Evolutionary conservation across 352 stramenopile genomes (phyloP), one percentile per base, ranked within the genome.

Genomic region (Pythium oligandrum): DNA sequence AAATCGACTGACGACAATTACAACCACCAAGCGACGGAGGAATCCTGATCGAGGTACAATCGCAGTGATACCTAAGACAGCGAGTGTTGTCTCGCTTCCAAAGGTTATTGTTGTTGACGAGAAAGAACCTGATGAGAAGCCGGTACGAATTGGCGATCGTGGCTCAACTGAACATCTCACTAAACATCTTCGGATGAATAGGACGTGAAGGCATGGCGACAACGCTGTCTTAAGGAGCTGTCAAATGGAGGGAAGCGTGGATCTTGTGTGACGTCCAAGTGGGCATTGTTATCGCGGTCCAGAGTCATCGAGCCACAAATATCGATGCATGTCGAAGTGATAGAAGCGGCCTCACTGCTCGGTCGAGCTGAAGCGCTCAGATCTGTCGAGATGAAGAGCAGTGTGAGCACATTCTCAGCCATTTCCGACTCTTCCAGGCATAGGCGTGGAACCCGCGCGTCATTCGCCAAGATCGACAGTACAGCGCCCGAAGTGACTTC

Each of bases 321-420:
- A 2, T 56, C 51, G 4, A 7, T 57, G 2, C 48, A 65, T 26
- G 52, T 60, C 2, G 58, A 65, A 34, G 48, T 65, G 6, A 57
- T 65, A 38, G 58, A 65, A 34, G 54, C 17, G 11, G n/a, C 58
- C 9, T 33, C 58, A 10, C 31, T 40, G 6, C 32, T 57, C 6
- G 48, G 57, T 4, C 40, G 52, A 4, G 48, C 57, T 40, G 58
- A 65, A 37, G 46, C 57, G 5, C 36, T 38, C 5, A 46, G 47
- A 3, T 40, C 47, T 10, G 58, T 65, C 47, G 49, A 49, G 35
- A 60, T 65, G 58, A 65, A 65, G 42, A 58, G 48, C 3, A 65
- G 52, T 50, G 32, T 65, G 8, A 60, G 47, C 10, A 60, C 58
- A 11, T 65, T 65, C 38, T 60, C 50, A 3, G 40, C 58, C 4